Percentiles rank a stretch among this genome's conserved stretches.
Conservation (phyloP, 768 basidiomycete genomes). For the Hebeloma cylindrosporum region DNA sequence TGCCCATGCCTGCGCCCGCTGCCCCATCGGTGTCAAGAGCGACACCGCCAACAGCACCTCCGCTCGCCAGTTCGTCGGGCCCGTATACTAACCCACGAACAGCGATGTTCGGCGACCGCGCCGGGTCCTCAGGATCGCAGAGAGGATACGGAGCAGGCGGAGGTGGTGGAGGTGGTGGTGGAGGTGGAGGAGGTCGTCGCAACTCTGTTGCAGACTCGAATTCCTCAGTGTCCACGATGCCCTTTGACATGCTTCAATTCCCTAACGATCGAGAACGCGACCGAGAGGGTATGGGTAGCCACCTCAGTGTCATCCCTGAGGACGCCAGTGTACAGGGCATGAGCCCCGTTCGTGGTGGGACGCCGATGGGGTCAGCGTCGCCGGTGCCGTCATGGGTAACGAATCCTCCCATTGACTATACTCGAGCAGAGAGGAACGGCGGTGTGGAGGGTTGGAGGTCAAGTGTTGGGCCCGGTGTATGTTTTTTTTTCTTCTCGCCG, state of each 20-base stretch:
- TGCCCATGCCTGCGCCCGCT: neutral
- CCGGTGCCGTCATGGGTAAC: conserved; percentile 3
- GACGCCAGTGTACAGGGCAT: conserved; percentile 10
- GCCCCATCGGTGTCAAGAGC: neutral
- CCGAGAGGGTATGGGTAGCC: too few relatives aligned
- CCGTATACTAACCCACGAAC: neutral
- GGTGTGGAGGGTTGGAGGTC: neutral
- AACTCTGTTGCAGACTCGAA: too few relatives aligned
- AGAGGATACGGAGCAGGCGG: conserved; percentile 3
- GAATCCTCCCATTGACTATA: conserved; percentile 12
- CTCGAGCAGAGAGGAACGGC: neutral
- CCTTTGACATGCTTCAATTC: conserved; percentile 19
- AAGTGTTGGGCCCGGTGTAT: neutral
- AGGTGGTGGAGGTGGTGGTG: too few relatives aligned
- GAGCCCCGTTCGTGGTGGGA: conserved; percentile 1
- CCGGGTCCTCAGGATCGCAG: conserved; percentile 18
- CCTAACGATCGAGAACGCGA: conserved; percentile 9
- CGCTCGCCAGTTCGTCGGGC: neutral
- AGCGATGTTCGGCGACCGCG: conserved; percentile 6
- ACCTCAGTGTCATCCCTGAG: conserved; percentile 20
- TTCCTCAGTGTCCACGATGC: conserved; percentile 15
- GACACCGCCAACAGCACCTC: conserved; percentile 7
- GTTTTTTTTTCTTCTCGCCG: neutral
- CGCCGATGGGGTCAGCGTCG: neutral
- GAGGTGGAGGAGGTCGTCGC: too few relatives aligned